These are phyloP conservation scores for Raphanus sativus DNA, from an alignment of 345 rosid genomes.

Conservation along the genomic window DNA sequence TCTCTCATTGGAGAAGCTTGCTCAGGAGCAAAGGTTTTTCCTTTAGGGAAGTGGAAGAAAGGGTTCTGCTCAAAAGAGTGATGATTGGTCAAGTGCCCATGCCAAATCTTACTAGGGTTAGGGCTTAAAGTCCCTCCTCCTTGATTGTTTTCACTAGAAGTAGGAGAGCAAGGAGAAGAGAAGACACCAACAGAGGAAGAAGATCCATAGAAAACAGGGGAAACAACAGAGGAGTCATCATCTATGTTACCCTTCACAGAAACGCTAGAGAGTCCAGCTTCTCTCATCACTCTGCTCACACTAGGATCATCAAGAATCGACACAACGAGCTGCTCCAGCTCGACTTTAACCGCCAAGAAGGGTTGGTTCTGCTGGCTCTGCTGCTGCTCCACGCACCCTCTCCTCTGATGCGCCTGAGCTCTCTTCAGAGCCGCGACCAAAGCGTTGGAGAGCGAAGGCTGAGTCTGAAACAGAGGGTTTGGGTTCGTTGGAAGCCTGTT, in stretches of 20 bases:
- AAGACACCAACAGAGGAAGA: constrained; percentile 66
- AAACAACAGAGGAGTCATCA: constrained; percentile 52
- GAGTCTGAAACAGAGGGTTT: constrained; percentile 44
- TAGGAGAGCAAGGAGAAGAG: constrained; percentile 85
- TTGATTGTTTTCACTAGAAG: constrained; percentile 50
- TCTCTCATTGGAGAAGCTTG: constrained; percentile 41
- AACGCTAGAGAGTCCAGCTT: constrained; percentile 81
- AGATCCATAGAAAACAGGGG: constrained; percentile 62
- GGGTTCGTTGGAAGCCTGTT: constrained; percentile 64
- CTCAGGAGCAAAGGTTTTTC: constrained; percentile 40
- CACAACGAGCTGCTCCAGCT: constrained; percentile 64
- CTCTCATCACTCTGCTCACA: constrained; percentile 88
- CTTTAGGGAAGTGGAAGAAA: constrained; percentile 52
- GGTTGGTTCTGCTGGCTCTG: constrained; percentile 73
- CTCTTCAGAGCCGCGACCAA: constrained; percentile 72
- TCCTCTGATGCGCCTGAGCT: constrained; percentile 78
- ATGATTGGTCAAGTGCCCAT: constrained; percentile 46
- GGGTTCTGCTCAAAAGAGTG: constrained; percentile 59
- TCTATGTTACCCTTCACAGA: constrained; percentile 67
- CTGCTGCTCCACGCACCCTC: constrained; percentile 68
- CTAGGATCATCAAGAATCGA: constrained; percentile 84
- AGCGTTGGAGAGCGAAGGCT: constrained; percentile 70
- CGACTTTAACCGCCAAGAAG: constrained; percentile 60
- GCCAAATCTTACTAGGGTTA: constrained; percentile 60
- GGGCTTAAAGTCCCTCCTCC: constrained; percentile 41